These are phyloP conservation scores for Fusarium virguliforme DNA, from an alignment of 2,329 filamentous ascomycete species.

Conservation along the genomic window DNA sequence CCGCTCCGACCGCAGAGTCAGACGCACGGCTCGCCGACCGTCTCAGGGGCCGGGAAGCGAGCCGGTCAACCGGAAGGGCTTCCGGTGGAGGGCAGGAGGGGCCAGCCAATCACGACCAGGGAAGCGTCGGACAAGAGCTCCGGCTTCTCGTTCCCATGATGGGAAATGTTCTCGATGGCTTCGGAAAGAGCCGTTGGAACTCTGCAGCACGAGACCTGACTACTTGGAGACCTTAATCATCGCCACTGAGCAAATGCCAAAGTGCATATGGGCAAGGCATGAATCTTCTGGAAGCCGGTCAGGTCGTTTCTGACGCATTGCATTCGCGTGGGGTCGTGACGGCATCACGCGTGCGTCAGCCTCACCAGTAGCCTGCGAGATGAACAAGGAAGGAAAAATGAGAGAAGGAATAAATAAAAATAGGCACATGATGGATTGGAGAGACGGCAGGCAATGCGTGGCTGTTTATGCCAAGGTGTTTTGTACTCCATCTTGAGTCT, in stretches of 20 bases:
- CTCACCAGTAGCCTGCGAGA: neutral
- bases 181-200: slow-evolving; percentile 5
- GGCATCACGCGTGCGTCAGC: neutral
- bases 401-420: neutral
- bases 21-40: neutral
- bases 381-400: slow-evolving; percentile 4
- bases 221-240: neutral
- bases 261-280: neutral
- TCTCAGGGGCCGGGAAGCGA: slow-evolving; percentile 9
- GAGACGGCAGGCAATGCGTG: too few relatives aligned
- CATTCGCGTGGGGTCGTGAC: neutral
- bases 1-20: neutral
- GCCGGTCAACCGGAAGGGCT: slow-evolving; percentile 20
- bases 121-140: neutral
- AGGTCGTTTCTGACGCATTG: neutral
- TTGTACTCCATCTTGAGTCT: neutral
- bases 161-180: slow-evolving; percentile 1
- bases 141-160: neutral
- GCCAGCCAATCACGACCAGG: neutral
- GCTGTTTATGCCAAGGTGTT: neutral
- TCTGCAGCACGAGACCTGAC: neutral
- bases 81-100: neutral
- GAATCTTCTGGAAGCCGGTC: neutral
- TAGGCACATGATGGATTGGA: neutral
- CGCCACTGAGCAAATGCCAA: neutral